Evolutionary conservation across 805 yeast genomes (phyloP).

Genomic region (Metschnikowia gelsemii): DNA sequence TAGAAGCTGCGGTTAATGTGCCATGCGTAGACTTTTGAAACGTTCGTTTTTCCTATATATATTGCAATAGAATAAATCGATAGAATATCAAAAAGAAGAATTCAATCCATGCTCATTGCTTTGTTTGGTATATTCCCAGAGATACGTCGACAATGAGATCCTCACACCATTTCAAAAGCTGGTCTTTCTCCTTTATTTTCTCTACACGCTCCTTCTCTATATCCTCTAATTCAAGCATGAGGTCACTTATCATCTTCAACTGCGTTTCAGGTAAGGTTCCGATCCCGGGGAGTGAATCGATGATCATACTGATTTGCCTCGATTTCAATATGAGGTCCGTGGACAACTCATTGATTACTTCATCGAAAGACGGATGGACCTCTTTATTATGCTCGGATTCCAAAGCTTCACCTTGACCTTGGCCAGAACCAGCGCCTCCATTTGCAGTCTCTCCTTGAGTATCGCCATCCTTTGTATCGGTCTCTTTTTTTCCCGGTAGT

Average conservation of each 20-base stretch:
- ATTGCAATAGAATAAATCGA: no score
- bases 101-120: no score
- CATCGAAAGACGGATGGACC: constrained; percentile 27
- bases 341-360: constrained; percentile 71
- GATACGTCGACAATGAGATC: constrained; percentile 61
- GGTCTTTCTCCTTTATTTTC: constrained; percentile 64
- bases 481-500: constrained; percentile 35
- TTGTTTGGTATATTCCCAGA: constrained; percentile 46
- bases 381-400: background rate
- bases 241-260: constrained; percentile 55
- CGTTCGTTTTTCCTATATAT: background rate
- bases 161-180: constrained; percentile 60
- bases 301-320: constrained; percentile 80
- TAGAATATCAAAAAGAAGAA: no score
- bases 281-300: constrained; percentile 89
- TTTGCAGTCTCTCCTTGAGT: constrained; percentile 18
- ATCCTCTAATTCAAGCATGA: constrained; percentile 60
- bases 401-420: background rate
- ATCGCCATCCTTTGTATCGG: constrained; percentile 9
- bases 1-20: no score
- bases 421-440: constrained; percentile 4
- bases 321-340: constrained; percentile 83
- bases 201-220: constrained; percentile 58
- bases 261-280: constrained; percentile 81
- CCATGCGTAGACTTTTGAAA: no score